Conservation (phyloP, 1,139 yeast genomes). For the Insectozyma bohioensis region DNA sequence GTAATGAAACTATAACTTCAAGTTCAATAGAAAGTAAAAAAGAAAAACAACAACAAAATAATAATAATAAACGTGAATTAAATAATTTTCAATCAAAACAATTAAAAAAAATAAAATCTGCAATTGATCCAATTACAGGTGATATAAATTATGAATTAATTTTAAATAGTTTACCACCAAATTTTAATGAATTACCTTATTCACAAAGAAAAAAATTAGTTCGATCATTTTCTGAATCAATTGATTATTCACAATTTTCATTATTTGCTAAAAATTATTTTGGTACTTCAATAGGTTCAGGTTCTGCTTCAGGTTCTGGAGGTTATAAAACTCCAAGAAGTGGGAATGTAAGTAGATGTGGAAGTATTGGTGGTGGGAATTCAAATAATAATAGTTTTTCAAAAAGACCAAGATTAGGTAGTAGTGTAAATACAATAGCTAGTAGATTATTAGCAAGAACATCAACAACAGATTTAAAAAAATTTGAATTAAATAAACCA, state of each 20-base stretch:
- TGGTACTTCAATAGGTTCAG: conserved; percentile 19
- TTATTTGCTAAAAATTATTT: conserved; percentile 38
- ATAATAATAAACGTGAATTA: conserved; percentile 9
- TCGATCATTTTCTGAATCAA: conserved; percentile 53
- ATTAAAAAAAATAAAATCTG: conserved; percentile 23
- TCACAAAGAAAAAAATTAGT: conserved; percentile 64
- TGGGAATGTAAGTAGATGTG: conserved; percentile 14
- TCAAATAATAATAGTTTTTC: conserved; percentile 27
- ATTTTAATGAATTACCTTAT: conserved; percentile 65
- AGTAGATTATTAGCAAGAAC: conserved; percentile 41
- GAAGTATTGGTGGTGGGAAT: conserved; percentile 18
- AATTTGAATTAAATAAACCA: conserved; percentile 22
- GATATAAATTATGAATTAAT: conserved; percentile 39
- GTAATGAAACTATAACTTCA: conserved; percentile 7
- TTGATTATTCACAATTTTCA: conserved; percentile 51
- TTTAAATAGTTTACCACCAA: conserved; percentile 51
- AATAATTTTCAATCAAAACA: conserved; percentile 9
- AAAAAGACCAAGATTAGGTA: conserved; percentile 31
- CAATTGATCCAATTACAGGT: conserved; percentile 26
- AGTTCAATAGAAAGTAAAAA: conserved; percentile 3
- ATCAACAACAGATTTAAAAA: conserved; percentile 39
- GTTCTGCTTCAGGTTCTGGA: conserved; percentile 6
- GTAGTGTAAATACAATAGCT: conserved; percentile 43
- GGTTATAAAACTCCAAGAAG: conserved; percentile 18
- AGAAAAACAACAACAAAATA: no score